phyloP scores from a whole-genome alignment of 768 basidiomycete genomes.

The Xerocomus brunneocitrinus region DNA sequence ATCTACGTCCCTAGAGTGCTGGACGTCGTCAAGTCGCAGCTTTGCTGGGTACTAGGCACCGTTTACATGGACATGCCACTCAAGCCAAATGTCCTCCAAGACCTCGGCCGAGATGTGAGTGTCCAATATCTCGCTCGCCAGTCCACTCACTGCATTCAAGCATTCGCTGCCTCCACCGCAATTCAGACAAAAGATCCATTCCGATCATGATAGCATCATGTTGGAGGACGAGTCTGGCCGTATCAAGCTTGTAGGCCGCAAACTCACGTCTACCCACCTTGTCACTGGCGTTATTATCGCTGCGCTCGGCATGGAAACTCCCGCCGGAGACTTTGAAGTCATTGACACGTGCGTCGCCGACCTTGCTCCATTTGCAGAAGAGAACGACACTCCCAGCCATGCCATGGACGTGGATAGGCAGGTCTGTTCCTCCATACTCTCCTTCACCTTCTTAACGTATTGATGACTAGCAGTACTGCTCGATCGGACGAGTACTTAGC shows the following conservation, averaged over 20 bases:
- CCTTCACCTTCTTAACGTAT: slow-evolving; percentile 9
- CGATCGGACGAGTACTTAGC: slow-evolving; percentile 74
- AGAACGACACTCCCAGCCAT: slow-evolving; percentile 15
- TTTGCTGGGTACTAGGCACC: slow-evolving; percentile 92
- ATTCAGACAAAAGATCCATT: slow-evolving; percentile 67
- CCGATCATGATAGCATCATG: slow-evolving; percentile 74
- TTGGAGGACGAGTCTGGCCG: slow-evolving; percentile 96
- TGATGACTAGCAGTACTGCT: slow-evolving; percentile 8
- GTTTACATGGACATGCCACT: slow-evolving; percentile 99
- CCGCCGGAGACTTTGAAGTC: slow-evolving; percentile 89
- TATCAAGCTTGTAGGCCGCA: slow-evolving; percentile 79
- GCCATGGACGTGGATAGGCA: slow-evolving; percentile 71
- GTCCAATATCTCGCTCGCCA: slow-evolving; percentile 2
- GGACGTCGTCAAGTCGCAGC: slow-evolving; percentile 76
- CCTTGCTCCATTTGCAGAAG: slow-evolving; percentile 52
- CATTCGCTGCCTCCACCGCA: slow-evolving; percentile 87
- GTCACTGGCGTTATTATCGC: slow-evolving; percentile 93
- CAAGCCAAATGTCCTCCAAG: slow-evolving; percentile 96
- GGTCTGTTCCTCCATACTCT: slow-evolving; percentile 3
- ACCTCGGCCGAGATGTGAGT: slow-evolving; percentile 88
- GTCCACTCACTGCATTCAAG: slow-evolving; percentile 37
- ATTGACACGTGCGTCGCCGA: slow-evolving; percentile 84
- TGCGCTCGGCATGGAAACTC: slow-evolving; percentile 86
- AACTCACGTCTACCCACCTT: slow-evolving; percentile 53
- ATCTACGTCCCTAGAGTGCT: slow-evolving; percentile 73